Conservation (phyloP, 208 protist species). For the Acanthamoeba lenticulata region DNA sequence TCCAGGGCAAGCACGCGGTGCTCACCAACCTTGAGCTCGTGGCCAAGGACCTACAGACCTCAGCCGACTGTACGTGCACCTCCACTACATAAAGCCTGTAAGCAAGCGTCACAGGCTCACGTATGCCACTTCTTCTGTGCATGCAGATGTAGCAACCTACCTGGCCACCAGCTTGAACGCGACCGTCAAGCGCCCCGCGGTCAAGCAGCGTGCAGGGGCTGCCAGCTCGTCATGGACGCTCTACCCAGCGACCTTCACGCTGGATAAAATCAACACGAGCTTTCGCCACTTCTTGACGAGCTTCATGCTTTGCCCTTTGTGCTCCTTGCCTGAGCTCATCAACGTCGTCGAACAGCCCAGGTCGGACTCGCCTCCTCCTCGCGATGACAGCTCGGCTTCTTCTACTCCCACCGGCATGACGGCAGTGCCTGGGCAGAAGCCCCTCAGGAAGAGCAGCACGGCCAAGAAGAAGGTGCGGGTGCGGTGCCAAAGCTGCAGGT, state of each 20-base stretch:
- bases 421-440: background rate
- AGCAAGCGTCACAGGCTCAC: no score
- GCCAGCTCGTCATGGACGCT: background rate
- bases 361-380: background rate
- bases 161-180: background rate
- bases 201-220: background rate
- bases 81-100: no score
- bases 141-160: background rate
- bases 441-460: background rate
- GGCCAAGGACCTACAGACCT: background rate
- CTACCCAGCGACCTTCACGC: conserved; percentile 14
- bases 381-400: background rate
- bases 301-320: background rate
- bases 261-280: background rate
- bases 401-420: background rate
- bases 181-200: background rate
- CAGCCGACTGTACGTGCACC: background rate
- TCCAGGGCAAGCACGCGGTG: background rate
- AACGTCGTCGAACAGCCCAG: background rate
- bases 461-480: background rate
- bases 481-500: background rate
- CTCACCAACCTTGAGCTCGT: background rate
- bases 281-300: background rate
- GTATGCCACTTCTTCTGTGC: background rate
- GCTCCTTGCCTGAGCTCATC: background rate